These are phyloP conservation scores for Penicillium soppii DNA, from an alignment of 495 filamentous ascomycete genomes.

Conservation along the genomic window DNA sequence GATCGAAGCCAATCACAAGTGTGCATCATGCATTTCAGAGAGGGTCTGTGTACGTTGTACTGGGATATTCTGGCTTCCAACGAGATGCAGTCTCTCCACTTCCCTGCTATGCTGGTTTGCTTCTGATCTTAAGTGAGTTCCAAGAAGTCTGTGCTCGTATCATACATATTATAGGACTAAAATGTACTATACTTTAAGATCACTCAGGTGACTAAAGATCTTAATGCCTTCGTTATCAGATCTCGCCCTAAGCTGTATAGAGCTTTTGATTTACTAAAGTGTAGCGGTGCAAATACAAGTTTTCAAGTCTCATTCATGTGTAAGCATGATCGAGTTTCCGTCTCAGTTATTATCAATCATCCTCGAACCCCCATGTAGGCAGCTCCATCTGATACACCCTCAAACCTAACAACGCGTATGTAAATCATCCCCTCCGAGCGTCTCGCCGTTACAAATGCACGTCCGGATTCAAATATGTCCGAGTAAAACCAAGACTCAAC, in stretches of 20 bases:
- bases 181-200: slow-evolving; percentile 1
- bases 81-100: slow-evolving; percentile 21
- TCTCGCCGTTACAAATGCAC: slow-evolving; percentile 7
- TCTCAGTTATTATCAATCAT: not conserved
- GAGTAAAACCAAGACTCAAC: slow-evolving; percentile 4
- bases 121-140: not conserved
- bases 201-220: not conserved
- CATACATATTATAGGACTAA: not conserved
- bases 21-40: slow-evolving; percentile 8
- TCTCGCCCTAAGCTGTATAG: not conserved
- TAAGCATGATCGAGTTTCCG: not conserved
- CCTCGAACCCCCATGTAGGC: not conserved
- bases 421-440: not conserved
- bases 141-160: not conserved
- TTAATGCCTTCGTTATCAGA: slow-evolving; percentile 12
- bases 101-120: slow-evolving; percentile 1
- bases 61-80: slow-evolving; percentile 18
- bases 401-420: not conserved
- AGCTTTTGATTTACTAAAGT: too few species aligned
- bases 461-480: not conserved
- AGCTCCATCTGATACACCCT: not conserved
- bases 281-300: too few species aligned
- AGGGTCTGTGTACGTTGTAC: slow-evolving; percentile 15
- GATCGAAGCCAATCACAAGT: slow-evolving; percentile 15
- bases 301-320: not conserved